Conservation (phyloP, 768 basidiomycete genomes). For the Calocera viscosa region DNA sequence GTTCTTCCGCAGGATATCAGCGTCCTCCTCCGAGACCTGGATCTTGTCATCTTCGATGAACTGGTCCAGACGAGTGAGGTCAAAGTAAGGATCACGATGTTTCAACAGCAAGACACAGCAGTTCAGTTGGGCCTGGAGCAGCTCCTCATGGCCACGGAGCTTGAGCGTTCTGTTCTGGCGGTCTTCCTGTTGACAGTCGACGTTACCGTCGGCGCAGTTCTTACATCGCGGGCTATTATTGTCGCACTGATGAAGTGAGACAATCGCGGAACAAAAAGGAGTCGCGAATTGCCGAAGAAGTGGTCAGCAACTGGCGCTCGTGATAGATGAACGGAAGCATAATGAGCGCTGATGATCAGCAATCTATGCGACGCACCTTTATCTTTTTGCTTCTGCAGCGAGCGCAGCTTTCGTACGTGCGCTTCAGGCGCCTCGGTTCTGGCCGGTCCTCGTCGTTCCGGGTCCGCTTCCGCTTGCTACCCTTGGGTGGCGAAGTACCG, state of each 20-base stretch:
- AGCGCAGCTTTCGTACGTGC: slow-evolving; percentile 85
- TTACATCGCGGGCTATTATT: slow-evolving; percentile 81
- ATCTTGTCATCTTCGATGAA: slow-evolving; percentile 41
- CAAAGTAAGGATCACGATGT: slow-evolving; percentile 53
- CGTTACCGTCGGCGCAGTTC: slow-evolving; percentile 69
- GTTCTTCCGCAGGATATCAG: slow-evolving; percentile 19
- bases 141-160: slow-evolving; percentile 71
- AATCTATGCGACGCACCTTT: slow-evolving; percentile 44
- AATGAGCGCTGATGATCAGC: slow-evolving; percentile 54
- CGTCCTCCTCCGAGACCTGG: neutral
- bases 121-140: slow-evolving; percentile 62
- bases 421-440: slow-evolving; percentile 67
- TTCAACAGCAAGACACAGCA: slow-evolving; percentile 72
- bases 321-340: slow-evolving; percentile 42
- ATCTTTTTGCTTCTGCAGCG: slow-evolving; percentile 94
- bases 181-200: slow-evolving; percentile 76
- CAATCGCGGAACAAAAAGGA: slow-evolving; percentile 16
- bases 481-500: neutral
- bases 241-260: slow-evolving; percentile 49
- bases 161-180: slow-evolving; percentile 77
- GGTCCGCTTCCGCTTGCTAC: slow-evolving; percentile 2
- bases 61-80: slow-evolving; percentile 52
- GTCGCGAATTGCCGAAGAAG: slow-evolving; percentile 2
- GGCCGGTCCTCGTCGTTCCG: neutral
- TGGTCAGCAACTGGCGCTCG: neutral